Evolutionary conservation across 352 stramenopile genomes (phyloP).

Genomic region (Globisporangium canariense): DNA sequence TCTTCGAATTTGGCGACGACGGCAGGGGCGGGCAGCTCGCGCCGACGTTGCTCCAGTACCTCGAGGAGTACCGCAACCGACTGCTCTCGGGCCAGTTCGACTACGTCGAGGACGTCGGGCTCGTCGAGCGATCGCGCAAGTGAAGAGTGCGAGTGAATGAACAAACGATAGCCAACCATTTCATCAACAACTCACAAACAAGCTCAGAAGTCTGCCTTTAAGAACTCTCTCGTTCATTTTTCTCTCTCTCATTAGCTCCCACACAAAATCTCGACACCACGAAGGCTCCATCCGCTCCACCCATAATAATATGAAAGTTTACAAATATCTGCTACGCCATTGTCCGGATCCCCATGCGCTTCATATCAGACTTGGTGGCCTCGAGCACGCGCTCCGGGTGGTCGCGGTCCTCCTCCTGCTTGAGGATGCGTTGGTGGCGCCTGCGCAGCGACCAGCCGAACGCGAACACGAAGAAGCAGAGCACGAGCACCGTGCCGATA

Average conservation of each 20-base stretch:
- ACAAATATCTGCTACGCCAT: slow-evolving; percentile 31
- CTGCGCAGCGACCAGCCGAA: slow-evolving; percentile 62
- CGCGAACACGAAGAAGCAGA: slow-evolving; percentile 49
- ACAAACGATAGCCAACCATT: background rate
- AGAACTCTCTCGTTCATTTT: background rate
- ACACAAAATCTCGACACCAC: background rate
- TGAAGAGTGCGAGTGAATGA: slow-evolving; percentile 12
- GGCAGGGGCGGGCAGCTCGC: slow-evolving; percentile 47
- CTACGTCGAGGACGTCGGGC: slow-evolving; percentile 78
- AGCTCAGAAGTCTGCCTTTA: background rate
- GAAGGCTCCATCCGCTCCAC: background rate
- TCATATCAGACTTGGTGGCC: slow-evolving; percentile 34
- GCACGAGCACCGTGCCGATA: slow-evolving; percentile 55
- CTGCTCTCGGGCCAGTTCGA: slow-evolving; percentile 79
- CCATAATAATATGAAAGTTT: slow-evolving; percentile 9
- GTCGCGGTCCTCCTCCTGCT: slow-evolving; percentile 17
- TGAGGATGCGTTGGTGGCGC: slow-evolving; percentile 46
- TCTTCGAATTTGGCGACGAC: slow-evolving; percentile 71
- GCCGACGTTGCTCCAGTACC: slow-evolving; percentile 56
- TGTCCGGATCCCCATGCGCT: slow-evolving; percentile 66
- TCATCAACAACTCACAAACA: background rate
- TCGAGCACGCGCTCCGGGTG: slow-evolving; percentile 21
- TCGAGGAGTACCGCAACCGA: slow-evolving; percentile 80
- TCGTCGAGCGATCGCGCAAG: slow-evolving; percentile 75
- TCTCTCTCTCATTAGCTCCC: background rate